These are phyloP conservation scores for Lactarius indigo DNA, from an alignment of 768 basidiomycete species.

Conservation along the genomic window DNA sequence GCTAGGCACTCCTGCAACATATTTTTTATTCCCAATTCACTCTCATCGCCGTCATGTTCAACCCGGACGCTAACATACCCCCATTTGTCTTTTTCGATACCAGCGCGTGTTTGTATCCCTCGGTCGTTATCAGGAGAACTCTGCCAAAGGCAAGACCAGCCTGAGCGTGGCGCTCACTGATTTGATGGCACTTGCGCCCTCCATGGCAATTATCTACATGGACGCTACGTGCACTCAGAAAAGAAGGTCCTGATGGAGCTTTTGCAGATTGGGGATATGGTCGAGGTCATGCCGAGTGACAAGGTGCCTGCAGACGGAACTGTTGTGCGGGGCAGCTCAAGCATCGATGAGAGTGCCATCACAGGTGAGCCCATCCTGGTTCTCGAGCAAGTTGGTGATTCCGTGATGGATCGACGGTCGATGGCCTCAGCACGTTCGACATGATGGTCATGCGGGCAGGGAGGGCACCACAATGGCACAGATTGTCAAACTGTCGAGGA, in stretches of 20 bases:
- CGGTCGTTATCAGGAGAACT: constrained; percentile 93
- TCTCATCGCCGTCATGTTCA: constrained; percentile 63
- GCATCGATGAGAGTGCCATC: constrained; percentile 92
- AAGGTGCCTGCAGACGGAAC: constrained; percentile 95
- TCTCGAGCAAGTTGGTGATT: constrained; percentile 76
- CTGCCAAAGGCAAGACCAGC: constrained; percentile 96
- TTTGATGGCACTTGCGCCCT: constrained; percentile 91
- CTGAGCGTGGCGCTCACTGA: constrained; percentile 95
- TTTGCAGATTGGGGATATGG: constrained; percentile 87
- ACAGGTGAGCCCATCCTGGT: constrained; percentile 93
- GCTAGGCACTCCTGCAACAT: constrained; percentile 92
- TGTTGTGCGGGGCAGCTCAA: constrained; percentile 80
- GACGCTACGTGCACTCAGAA: constrained; percentile 81
- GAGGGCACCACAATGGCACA: constrained; percentile 92
- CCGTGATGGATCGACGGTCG: constrained; percentile 97
- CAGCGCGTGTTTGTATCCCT: constrained; percentile 96
- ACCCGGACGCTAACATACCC: constrained; percentile 60
- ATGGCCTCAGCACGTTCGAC: constrained; percentile 95
- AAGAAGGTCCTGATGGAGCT: constrained; percentile 92
- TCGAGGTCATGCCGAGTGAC: constrained; percentile 95
- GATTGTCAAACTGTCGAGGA: constrained; percentile 97
- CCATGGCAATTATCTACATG: constrained; percentile 94
- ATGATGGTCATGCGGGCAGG: constrained; percentile 95
- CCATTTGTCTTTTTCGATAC: constrained; percentile 97
- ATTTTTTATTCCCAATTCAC: constrained; percentile 79